phyloP scores from a whole-genome alignment of 148 eudicot genomes.

The Nepenthes mirabilis region DNA sequence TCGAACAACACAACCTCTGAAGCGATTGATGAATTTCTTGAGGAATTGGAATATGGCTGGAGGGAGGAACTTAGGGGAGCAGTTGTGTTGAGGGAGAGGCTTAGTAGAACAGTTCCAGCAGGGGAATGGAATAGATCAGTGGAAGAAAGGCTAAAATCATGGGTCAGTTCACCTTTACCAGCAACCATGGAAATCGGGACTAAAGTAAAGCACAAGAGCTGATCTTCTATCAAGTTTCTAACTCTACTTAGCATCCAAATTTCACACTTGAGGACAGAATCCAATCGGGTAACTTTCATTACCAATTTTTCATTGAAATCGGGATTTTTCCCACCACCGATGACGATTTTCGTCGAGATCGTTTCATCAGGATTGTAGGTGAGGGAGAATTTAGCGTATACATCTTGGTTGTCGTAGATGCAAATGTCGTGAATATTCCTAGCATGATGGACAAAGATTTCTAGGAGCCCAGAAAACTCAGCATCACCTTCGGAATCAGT shows the following conservation, averaged over 20 bases:
- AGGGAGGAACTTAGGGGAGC: constrained; percentile 11
- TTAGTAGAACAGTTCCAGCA: constrained; percentile 61
- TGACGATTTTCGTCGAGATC: constrained; percentile 39
- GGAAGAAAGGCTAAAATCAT: constrained; percentile 56
- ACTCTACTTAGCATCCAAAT: constrained; percentile 77
- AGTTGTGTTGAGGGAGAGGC: constrained; percentile 27
- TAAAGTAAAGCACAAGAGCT: constrained; percentile 61
- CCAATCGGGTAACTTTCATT: constrained; percentile 36
- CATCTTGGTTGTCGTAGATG: constrained; percentile 78
- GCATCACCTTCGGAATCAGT: constrained; percentile 18
- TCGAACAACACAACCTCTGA: constrained; percentile 50
- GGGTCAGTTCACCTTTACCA: constrained; percentile 33
- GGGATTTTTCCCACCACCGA: constrained; percentile 73
- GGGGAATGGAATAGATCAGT: constrained; percentile 82
- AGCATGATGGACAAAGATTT: constrained; percentile 65
- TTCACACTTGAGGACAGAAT: constrained; percentile 63
- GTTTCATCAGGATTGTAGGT: constrained; percentile 67
- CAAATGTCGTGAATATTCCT: constrained; percentile 82
- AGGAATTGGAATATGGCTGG: constrained; percentile 10
- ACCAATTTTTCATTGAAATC: constrained; percentile 45
- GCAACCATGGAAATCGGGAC: constrained; percentile 43
- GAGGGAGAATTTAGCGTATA: constrained; percentile 75
- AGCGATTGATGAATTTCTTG: constrained; percentile 27
- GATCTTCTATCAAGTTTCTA: constrained; percentile 57
- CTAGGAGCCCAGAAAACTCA: constrained; percentile 39